These are phyloP conservation scores for Fusarium staphyleae DNA, from an alignment of 2,329 filamentous ascomycete genomes.

Conservation along the genomic window DNA sequence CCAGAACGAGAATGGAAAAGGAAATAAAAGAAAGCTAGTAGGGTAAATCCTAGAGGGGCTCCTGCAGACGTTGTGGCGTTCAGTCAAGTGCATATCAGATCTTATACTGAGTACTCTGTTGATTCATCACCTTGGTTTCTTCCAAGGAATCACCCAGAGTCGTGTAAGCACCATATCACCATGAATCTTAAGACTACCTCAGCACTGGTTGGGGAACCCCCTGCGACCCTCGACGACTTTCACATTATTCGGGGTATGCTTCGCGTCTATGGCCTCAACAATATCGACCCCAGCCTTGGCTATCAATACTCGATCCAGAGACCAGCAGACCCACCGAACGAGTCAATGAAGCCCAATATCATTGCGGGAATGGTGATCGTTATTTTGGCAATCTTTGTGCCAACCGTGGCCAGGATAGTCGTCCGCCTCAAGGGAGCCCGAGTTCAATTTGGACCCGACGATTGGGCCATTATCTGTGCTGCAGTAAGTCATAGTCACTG, in stretches of 20 bases:
- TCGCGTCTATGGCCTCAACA: slow-evolving; percentile 11
- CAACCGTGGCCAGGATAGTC: slow-evolving; percentile 4
- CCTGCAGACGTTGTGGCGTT: too few relatives aligned
- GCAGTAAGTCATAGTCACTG: slow-evolving; percentile 5
- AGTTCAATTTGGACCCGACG: slow-evolving; percentile 11
- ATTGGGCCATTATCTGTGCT: slow-evolving; percentile 18
- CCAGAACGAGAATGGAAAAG: too few relatives aligned
- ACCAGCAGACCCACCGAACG: slow-evolving; percentile 7
- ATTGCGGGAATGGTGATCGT: slow-evolving; percentile 20
- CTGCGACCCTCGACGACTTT: slow-evolving; percentile 8
- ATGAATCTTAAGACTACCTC: slow-evolving; percentile 1
- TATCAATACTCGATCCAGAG: slow-evolving; percentile 8
- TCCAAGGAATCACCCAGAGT: background rate
- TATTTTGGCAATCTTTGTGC: slow-evolving; percentile 20
- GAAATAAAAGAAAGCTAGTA: too few relatives aligned
- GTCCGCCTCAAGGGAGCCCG: slow-evolving; percentile 7
- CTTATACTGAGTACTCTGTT: background rate
- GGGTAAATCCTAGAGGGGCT: too few relatives aligned
- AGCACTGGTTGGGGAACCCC: slow-evolving; percentile 17
- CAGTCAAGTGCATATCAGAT: background rate
- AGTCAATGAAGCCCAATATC: slow-evolving; percentile 13
- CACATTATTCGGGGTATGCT: slow-evolving; percentile 16
- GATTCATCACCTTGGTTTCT: background rate
- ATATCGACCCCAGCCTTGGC: slow-evolving; percentile 8
- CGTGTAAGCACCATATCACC: background rate